Percentiles rank a stretch among this genome's conserved stretches.
Conservation (phyloP, 306 rosid genomes). For the Delonix regia region DNA sequence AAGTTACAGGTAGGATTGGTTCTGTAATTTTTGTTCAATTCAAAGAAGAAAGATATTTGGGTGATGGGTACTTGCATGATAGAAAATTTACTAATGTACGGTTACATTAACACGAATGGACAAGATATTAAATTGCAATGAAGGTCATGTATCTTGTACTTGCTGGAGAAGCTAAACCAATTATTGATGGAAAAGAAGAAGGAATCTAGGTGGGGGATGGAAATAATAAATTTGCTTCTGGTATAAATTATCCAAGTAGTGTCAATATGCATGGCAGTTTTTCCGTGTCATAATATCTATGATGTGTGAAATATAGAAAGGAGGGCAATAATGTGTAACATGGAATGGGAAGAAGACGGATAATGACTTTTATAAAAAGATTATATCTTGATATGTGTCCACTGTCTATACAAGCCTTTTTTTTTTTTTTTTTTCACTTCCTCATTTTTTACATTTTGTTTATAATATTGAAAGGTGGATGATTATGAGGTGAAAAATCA, state of each 20-base stretch:
- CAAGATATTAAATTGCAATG: conserved; percentile 15
- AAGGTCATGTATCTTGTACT: conserved; percentile 35
- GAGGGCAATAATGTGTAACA: conserved; percentile 97
- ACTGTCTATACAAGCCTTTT: conserved; percentile 6
- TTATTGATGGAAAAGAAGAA: conserved; percentile 98
- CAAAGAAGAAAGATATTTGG: conserved; percentile 24
- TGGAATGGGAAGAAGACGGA: conserved; percentile 99
- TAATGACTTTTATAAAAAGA: conserved; percentile 91
- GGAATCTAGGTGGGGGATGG: conserved; percentile 97
- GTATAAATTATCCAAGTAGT: conserved; percentile 44
- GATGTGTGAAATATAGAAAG: conserved; percentile 66
- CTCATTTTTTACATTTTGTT: conserved; percentile 15
- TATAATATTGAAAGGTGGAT: conserved; percentile 65
- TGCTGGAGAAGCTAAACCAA: conserved; percentile 95
- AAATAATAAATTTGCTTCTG: conserved; percentile 98
- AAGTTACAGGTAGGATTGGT: conserved; percentile 84
- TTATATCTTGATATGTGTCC: conserved; percentile 52
- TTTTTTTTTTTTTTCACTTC: neutral
- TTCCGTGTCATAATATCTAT: conserved; percentile 31
- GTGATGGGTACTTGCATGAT: conserved; percentile 22
- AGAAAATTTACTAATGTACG: conserved; percentile 27
- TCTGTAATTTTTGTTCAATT: conserved; percentile 1
- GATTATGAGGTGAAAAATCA: conserved; percentile 93
- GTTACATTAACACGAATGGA: neutral
- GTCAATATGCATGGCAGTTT: conserved; percentile 16